Conservation (phyloP, 805 yeast species). For the Saccharomycopsis capsularis region DNA sequence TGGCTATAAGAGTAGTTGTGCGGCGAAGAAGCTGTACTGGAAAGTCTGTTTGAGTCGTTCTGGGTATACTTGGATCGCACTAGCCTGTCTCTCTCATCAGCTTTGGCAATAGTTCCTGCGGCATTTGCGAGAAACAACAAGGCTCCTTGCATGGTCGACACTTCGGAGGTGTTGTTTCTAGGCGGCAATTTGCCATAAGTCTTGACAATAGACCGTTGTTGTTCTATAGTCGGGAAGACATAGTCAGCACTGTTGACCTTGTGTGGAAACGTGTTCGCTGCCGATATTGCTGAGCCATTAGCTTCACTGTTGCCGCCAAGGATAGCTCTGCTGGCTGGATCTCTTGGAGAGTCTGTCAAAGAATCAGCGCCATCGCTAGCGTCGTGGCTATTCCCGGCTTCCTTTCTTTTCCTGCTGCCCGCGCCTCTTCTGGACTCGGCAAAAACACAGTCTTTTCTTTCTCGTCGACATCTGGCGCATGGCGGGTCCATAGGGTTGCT, state of each 20-base stretch:
- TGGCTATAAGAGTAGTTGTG: background rate
- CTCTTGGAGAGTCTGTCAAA: no score
- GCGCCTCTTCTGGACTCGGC: conserved; percentile 54
- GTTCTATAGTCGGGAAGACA: conserved; percentile 2
- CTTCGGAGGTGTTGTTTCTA: conserved; percentile 19
- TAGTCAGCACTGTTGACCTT: background rate
- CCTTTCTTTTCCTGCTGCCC: conserved; percentile 26
- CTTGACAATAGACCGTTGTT: conserved; percentile 5
- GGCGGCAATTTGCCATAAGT: conserved; percentile 2
- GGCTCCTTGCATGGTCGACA: conserved; percentile 47
- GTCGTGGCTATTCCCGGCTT: background rate
- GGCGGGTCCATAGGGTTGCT: conserved; percentile 72
- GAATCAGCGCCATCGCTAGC: background rate
- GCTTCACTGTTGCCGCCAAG: conserved; percentile 18
- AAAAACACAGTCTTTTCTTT: conserved; percentile 72
- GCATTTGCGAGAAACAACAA: conserved; percentile 69
- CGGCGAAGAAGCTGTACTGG: background rate
- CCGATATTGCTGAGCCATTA: conserved; percentile 20
- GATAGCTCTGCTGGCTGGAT: conserved; percentile 7
- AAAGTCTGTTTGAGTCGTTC: background rate
- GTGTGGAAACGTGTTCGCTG: background rate
- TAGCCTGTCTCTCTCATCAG: conserved; percentile 47
- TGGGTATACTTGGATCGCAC: background rate
- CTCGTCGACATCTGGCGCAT: conserved; percentile 79
- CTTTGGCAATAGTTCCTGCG: conserved; percentile 68